phyloP scores from a whole-genome alignment of 2,329 filamentous ascomycete genomes.

The Arthrobotrys conoides region DNA sequence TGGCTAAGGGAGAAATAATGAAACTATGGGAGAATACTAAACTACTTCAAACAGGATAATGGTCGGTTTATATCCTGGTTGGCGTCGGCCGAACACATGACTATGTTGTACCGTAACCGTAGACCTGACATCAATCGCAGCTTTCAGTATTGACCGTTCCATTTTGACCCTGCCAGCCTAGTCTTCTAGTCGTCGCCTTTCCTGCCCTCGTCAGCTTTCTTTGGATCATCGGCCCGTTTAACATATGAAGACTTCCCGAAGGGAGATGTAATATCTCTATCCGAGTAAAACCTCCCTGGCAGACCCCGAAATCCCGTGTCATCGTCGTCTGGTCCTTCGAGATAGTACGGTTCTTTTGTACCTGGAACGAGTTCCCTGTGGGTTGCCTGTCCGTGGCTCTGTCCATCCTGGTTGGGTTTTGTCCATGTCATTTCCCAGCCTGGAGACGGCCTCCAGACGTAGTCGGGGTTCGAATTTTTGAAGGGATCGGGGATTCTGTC shows the following conservation, averaged over 20 bases:
- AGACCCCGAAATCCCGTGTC: too few relatives aligned
- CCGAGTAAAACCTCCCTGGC: neutral
- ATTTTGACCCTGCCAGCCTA: neutral
- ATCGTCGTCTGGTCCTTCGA: neutral
- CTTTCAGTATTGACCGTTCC: too few relatives aligned
- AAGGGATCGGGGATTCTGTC: neutral
- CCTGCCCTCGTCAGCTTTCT: neutral
- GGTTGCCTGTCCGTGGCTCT: neutral
- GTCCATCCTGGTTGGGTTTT: neutral
- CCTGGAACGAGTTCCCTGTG: neutral
- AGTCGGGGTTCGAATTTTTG: neutral
- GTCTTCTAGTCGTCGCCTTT: neutral
- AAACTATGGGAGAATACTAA: too few relatives aligned
- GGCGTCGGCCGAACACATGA: too few relatives aligned
- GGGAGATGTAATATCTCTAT: neutral
- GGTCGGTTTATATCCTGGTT: too few relatives aligned
- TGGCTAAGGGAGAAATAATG: too few relatives aligned
- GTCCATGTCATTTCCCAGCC: slow-evolving; percentile 3
- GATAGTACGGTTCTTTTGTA: slow-evolving; percentile 1
- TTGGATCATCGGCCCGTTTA: neutral
- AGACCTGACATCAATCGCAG: too few relatives aligned
- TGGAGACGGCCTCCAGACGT: neutral
- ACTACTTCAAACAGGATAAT: too few relatives aligned
- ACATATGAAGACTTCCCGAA: neutral
- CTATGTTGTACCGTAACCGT: too few relatives aligned